Conservation (phyloP, 805 yeast genomes). For the Schwanniomyces vanrijiae region DNA sequence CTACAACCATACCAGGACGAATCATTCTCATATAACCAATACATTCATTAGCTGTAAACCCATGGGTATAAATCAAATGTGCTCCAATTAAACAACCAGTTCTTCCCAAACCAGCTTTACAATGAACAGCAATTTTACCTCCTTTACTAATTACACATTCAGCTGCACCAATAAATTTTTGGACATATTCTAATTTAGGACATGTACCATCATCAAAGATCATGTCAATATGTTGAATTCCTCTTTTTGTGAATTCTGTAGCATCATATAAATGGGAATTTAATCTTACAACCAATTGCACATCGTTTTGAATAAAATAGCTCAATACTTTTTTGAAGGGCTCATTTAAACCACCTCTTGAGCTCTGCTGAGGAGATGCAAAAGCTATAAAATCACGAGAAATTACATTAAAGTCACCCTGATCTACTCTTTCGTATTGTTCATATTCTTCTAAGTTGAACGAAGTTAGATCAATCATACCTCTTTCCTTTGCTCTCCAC, state of each 20-base stretch:
- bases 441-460: constrained; percentile 94
- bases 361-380: constrained; percentile 87
- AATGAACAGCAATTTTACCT: constrained; percentile 97
- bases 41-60: constrained; percentile 95
- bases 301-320: constrained; percentile 70
- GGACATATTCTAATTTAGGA: constrained; percentile 91
- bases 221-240: constrained; percentile 90
- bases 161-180: constrained; percentile 91
- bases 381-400: constrained; percentile 95
- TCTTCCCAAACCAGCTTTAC: constrained; percentile 97
- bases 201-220: constrained; percentile 98
- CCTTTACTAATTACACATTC: constrained; percentile 83
- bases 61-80: constrained; percentile 91
- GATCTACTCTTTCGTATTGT: constrained; percentile 91
- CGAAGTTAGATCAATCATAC: constrained; percentile 78
- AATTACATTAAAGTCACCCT: constrained; percentile 91
- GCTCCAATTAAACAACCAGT: constrained; percentile 99
- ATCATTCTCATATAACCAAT: constrained; percentile 95
- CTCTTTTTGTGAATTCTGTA: constrained; percentile 75
- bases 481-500: constrained; percentile 96
- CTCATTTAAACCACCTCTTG: constrained; percentile 51
- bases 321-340: constrained; percentile 80
- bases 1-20: constrained; percentile 99
- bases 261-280: constrained; percentile 91
- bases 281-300: constrained; percentile 85